Conservation (phyloP, 805 yeast genomes). For the Komagataella mondaviorum region DNA sequence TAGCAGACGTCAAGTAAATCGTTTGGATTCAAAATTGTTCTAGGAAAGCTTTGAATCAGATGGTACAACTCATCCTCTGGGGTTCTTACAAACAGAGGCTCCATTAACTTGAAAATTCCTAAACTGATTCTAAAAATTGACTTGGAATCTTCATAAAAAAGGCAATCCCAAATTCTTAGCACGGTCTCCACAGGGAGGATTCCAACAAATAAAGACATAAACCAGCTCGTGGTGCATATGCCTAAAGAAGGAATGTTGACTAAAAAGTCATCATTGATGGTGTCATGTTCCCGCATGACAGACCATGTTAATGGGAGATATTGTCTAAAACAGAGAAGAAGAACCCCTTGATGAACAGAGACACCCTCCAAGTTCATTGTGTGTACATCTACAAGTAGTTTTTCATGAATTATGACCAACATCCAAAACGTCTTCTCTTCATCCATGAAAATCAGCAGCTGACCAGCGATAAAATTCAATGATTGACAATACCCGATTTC, state of each 20-base stretch:
- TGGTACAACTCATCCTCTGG: slow-evolving; percentile 45
- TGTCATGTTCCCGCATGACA: slow-evolving; percentile 14
- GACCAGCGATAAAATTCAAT: slow-evolving; percentile 82
- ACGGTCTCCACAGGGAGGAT: slow-evolving; percentile 81
- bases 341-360: slow-evolving; percentile 86
- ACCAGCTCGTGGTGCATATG: slow-evolving; percentile 93
- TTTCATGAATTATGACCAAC: slow-evolving; percentile 80
- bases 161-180: slow-evolving; percentile 85
- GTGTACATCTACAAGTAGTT: slow-evolving; percentile 83
- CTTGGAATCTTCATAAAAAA: slow-evolving; percentile 86
- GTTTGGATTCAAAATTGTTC: slow-evolving; percentile 54
- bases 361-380: slow-evolving; percentile 87
- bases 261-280: slow-evolving; percentile 32
- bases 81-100: slow-evolving; percentile 22
- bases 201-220: slow-evolving; percentile 93
- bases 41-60: slow-evolving; percentile 74
- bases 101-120: slow-evolving; percentile 65
- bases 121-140: slow-evolving; percentile 73
- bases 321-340: slow-evolving; percentile 77
- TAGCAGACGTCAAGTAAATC: slow-evolving; percentile 61
- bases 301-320: slow-evolving; percentile 75
- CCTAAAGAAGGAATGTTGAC: slow-evolving; percentile 81
- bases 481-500: slow-evolving; percentile 94
- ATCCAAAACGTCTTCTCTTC: slow-evolving; percentile 94
- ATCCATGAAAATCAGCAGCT: slow-evolving; percentile 68